Percentiles rank a stretch among this genome's conserved stretches.
These are phyloP conservation scores for Daldinia childiae DNA, from an alignment of 495 filamentous ascomycete species.

Conservation along the genomic window DNA sequence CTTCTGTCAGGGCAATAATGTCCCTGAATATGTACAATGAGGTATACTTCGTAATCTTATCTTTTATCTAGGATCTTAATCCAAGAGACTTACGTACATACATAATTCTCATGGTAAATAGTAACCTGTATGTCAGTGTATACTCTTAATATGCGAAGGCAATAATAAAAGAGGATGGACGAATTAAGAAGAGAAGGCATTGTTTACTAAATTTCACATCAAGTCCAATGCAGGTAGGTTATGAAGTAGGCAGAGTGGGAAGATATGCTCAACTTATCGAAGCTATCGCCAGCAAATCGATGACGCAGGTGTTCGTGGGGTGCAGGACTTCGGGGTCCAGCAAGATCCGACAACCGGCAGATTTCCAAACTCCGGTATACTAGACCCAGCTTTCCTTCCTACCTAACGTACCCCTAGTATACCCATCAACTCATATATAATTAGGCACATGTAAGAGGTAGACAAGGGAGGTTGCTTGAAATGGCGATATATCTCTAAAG, in stretches of 20 bases:
- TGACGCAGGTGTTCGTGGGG: slow-evolving; percentile 32
- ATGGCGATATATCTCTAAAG: no score
- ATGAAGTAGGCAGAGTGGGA: background rate
- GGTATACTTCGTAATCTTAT: slow-evolving; percentile 25
- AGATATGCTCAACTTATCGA: slow-evolving; percentile 11
- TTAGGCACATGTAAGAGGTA: no score
- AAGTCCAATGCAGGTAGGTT: background rate
- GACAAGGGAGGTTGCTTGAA: background rate
- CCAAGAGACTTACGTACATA: background rate
- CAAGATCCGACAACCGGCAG: background rate
- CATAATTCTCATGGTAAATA: background rate
- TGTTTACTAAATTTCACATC: background rate
- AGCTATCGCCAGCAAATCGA: slow-evolving; percentile 26
- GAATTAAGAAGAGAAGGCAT: background rate
- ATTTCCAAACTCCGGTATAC: background rate
- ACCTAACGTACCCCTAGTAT: no score
- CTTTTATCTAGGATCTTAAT: background rate
- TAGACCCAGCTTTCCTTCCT: no score
- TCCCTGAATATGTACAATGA: background rate
- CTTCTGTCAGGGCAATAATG: background rate
- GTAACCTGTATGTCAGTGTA: background rate
- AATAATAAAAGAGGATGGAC: background rate
- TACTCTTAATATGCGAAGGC: no score
- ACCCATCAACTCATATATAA: background rate
- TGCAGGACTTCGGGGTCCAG: slow-evolving; percentile 7